phyloP scores from a whole-genome alignment of 495 filamentous ascomycete species.

The Aspergillus homomorphus region DNA sequence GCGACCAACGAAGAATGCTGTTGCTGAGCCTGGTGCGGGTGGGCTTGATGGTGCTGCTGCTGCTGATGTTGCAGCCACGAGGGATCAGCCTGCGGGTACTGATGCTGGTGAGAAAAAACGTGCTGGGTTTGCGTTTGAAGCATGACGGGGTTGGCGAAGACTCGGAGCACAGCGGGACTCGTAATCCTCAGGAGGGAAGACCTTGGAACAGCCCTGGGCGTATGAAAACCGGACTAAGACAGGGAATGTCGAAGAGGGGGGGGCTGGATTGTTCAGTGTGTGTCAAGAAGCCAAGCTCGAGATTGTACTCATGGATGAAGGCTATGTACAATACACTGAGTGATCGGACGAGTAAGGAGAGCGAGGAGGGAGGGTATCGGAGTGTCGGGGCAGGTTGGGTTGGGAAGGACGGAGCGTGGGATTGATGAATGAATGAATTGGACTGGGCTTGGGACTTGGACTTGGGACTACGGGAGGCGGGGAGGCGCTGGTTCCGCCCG shows the following conservation, averaged over 20 bases:
- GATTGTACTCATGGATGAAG: slow-evolving; percentile 20
- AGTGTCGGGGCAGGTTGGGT: slow-evolving; percentile 7
- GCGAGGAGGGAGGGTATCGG: slow-evolving; percentile 1
- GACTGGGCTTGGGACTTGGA: slow-evolving; percentile 9
- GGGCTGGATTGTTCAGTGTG: slow-evolving; percentile 2
- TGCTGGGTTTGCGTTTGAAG: slow-evolving; percentile 54
- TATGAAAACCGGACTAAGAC: slow-evolving; percentile 11
- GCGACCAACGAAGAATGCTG: slow-evolving; percentile 48
- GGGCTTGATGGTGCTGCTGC: slow-evolving; percentile 62
- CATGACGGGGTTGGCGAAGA: slow-evolving; percentile 39
- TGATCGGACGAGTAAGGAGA: not conserved
- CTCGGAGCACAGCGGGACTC: slow-evolving; percentile 30
- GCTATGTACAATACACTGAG: not conserved
- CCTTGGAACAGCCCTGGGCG: slow-evolving; percentile 22
- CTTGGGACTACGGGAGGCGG: slow-evolving; percentile 28
- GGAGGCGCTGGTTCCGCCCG: slow-evolving; percentile 28
- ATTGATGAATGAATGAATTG: slow-evolving; percentile 15
- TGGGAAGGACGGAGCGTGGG: slow-evolving; percentile 8
- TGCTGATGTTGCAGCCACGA: slow-evolving; percentile 71
- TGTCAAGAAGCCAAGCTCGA: slow-evolving; percentile 29
- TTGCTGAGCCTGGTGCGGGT: slow-evolving; percentile 45
- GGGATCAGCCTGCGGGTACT: slow-evolving; percentile 72
- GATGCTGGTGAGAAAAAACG: slow-evolving; percentile 76
- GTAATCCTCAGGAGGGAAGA: slow-evolving; percentile 36
- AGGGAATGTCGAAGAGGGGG: slow-evolving; percentile 13